Percentiles rank a stretch among this genome's conserved stretches.
Conservation (phyloP, 1,284 basidiomycete genomes). For the Boletus sp. region DNA sequence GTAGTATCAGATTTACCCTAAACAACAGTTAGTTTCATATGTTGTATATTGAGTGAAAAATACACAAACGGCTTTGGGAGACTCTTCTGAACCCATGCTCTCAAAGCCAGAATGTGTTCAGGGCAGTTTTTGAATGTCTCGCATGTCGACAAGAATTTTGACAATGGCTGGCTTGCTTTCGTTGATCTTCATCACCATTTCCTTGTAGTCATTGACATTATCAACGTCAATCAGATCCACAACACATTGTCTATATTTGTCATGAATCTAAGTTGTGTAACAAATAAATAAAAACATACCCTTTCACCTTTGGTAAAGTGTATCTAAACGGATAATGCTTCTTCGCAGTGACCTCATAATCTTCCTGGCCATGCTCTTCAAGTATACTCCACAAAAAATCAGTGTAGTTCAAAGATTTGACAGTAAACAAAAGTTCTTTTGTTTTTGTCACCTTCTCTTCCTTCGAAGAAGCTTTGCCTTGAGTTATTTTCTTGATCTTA, state of each 20-base stretch:
- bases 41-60: background rate
- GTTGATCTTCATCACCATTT: slow-evolving; percentile 15
- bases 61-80: no score
- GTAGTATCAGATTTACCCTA: background rate
- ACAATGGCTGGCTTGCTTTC: background rate
- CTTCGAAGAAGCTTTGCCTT: background rate
- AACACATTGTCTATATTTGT: background rate
- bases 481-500: background rate
- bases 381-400: background rate
- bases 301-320: slow-evolving; percentile 2
- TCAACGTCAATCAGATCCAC: slow-evolving; percentile 15
- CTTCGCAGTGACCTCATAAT: background rate
- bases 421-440: background rate
- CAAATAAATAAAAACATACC: background rate
- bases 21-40: background rate
- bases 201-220: slow-evolving; percentile 17
- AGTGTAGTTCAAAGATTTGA: background rate
- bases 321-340: background rate
- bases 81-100: no score
- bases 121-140: slow-evolving; percentile 23
- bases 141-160: slow-evolving; percentile 8
- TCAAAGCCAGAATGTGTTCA: background rate
- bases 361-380: background rate
- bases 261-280: background rate
- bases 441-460: no score